Conservation (phyloP, 2,329 filamentous ascomycete genomes). For the Exophiala mesophila region DNA sequence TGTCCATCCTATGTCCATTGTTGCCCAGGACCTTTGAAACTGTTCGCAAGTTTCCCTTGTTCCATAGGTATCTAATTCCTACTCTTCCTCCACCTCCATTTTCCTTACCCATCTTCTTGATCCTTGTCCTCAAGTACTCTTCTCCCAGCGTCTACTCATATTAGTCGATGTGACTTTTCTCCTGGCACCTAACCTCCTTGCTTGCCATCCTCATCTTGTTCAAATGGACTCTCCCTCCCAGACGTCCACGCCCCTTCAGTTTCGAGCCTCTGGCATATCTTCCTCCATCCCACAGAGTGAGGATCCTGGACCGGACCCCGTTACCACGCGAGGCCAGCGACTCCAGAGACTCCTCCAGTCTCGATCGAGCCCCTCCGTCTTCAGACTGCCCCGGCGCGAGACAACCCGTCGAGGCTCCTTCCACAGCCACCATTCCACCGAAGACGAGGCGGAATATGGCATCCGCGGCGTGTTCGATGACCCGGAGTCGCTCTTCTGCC, state of each 20-base stretch:
- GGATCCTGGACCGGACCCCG: slow-evolving; percentile 31
- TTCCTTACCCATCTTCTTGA: no score
- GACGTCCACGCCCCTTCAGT: slow-evolving; percentile 13
- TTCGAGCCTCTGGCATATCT: slow-evolving; percentile 20
- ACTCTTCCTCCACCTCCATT: no score
- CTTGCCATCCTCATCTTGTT: no score
- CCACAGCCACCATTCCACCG: slow-evolving; percentile 21
- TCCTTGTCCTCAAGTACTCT: no score
- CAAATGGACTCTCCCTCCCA: background rate
- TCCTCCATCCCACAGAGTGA: slow-evolving; percentile 31
- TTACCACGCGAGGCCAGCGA: slow-evolving; percentile 37
- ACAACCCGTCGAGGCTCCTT: slow-evolving; percentile 15
- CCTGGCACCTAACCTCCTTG: no score
- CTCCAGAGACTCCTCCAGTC: slow-evolving; percentile 31
- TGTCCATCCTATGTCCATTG: no score
- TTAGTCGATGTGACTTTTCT: no score
- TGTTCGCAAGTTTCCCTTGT: no score
- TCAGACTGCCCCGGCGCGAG: slow-evolving; percentile 14
- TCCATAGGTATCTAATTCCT: no score
- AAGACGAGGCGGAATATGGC: slow-evolving; percentile 10
- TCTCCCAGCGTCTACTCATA: no score
- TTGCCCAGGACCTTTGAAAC: no score
- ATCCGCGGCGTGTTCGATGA: background rate
- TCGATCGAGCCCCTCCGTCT: slow-evolving; percentile 23
- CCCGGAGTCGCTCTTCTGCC: background rate